Evolutionary conservation across 352 stramenopile species (phyloP).

Genomic region (Globisporangium cylindrosporum): DNA sequence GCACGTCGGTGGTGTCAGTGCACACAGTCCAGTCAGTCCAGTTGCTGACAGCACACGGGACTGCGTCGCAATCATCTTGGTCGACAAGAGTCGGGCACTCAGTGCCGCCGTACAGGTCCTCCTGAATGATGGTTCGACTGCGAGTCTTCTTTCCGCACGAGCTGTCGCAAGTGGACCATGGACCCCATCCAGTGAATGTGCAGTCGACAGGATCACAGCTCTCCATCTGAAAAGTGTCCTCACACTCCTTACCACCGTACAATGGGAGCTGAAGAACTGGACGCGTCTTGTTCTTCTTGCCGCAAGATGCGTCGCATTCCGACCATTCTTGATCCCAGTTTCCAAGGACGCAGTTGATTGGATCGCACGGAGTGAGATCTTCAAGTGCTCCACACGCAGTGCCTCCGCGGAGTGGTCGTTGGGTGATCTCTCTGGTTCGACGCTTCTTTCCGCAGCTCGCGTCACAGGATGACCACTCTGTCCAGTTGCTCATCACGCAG

Average conservation of each 20-base stretch:
- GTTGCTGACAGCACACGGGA: conserved; percentile 36
- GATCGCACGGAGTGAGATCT: conserved; percentile 35
- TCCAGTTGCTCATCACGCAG: conserved; percentile 44
- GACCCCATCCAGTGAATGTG: conserved; percentile 29
- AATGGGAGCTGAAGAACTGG: conserved; percentile 27
- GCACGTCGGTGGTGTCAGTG: conserved; percentile 35
- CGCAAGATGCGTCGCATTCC: conserved; percentile 27
- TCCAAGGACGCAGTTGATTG: conserved; percentile 39
- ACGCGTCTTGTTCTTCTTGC: conserved; percentile 35
- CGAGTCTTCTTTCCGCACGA: conserved; percentile 34
- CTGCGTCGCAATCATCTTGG: conserved; percentile 35
- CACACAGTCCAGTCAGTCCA: conserved; percentile 53
- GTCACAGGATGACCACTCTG: conserved; percentile 39
- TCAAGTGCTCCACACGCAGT: conserved; percentile 31
- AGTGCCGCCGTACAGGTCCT: conserved; percentile 50
- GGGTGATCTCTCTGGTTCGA: conserved; percentile 28
- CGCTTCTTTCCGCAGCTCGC: conserved; percentile 37
- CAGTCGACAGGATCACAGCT: conserved; percentile 58
- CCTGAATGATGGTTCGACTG: conserved; percentile 30
- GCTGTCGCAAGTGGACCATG: conserved; percentile 28
- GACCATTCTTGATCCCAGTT: conserved; percentile 36
- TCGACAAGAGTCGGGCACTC: conserved; percentile 44
- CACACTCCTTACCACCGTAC: conserved; percentile 40
- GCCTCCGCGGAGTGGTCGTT: conserved; percentile 33
- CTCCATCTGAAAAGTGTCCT: conserved; percentile 26